Base-by-base conservation (phyloP, 805 yeast genomes). In the Sugiyamaella boreocaroliniensis region DNA sequence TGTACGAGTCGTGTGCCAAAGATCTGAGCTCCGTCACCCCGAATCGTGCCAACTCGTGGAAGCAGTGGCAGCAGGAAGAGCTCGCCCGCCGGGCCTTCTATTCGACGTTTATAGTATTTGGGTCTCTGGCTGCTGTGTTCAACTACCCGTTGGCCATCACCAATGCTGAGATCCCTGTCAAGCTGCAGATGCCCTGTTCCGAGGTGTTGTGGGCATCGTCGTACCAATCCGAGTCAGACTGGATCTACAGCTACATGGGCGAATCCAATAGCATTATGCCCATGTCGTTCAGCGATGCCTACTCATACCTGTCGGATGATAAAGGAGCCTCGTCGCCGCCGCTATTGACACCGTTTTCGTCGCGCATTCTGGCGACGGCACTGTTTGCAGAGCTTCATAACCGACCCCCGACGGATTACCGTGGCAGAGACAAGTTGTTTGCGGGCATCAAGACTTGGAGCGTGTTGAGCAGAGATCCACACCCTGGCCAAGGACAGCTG, bases 191-290 rank as follows among this genome's bases (percentile, higher is more conserved):
- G 29, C 71, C 71, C 6, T 64, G 70, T 52, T 59, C 65, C 5
- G 71, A 68, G 52, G 49, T 49, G 5, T 54, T 61, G 12, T 67
- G 71, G 71, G 61, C 60, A 50, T 53, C 64, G 16, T 44, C 61
- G 4, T 60, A 61, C 18, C 40, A 32, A 40, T 40, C 48, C 16
- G 62, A 60, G 43, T 52, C 53, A 5, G 62, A 55, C 34, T 63
- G 67, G 67, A 32, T 50, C 15, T 50, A 55, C 32, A 40, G 41
- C 32, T 49, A 49, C 26, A 40, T 49, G 29, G 16, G 47, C 6
- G 50, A 56, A 10, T 40, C 47, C 37, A 40, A 50, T 16, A 22
- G 49, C 29, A 43, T 50, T 2, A 43, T 53, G 20, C 52, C 52
- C 9, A 34, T 47, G 34, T 29, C 56, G n/a, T 61, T 61, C 50